Evolutionary conservation across 108 stramenopile genomes (phyloP), one percentile per base, ranked within the genome.

Genomic region (Epipyxis sp.): DNA sequence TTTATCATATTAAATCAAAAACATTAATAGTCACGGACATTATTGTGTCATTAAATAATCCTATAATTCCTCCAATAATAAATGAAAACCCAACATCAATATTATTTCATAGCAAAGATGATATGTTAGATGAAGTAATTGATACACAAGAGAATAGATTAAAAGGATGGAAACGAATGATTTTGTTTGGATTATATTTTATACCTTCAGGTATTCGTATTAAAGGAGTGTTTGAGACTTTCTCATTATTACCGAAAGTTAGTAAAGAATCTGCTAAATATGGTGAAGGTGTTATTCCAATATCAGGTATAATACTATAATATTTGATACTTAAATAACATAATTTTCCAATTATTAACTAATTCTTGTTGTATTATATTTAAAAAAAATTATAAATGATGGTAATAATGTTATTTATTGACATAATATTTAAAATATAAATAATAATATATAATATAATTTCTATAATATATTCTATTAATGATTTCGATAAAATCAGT

Each of bases 1-100:
- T 96, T 59, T 91, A 88, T 65, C 94, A 94, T 86, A 90, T 85
- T 59, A 80, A 82, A 3, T 90, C 93, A 1, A 87, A 89, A 76
- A 94, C 95, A 2, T 76, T 96, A 35, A 77, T 96, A 30, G 91
- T 92, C 3, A 95, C 94, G 20, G 95, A 96, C 77, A 90, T 91
- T 3, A 91, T 91, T 0, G 59, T 94, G 37, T 89, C 91, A 81
- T 92, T 96, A 0, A 87, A 90, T 1, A 83, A 87, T 58, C 77
- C 79, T 1, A 87, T 89, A 50, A 93, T 93, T 1, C 78, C 86
- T 3, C 88, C 94, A 59, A 85, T 92, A 34, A 78, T 86, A 37
- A 89, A 90, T 16, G 80, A 88, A 0, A 93, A 96, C 87, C 91
- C 91, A 1, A 69, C 80, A 29, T 89, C 93, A 27, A 80, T 96